phyloP scores from a whole-genome alignment of 2,329 filamentous ascomycete species.

The Calonectria fujianensis region DNA sequence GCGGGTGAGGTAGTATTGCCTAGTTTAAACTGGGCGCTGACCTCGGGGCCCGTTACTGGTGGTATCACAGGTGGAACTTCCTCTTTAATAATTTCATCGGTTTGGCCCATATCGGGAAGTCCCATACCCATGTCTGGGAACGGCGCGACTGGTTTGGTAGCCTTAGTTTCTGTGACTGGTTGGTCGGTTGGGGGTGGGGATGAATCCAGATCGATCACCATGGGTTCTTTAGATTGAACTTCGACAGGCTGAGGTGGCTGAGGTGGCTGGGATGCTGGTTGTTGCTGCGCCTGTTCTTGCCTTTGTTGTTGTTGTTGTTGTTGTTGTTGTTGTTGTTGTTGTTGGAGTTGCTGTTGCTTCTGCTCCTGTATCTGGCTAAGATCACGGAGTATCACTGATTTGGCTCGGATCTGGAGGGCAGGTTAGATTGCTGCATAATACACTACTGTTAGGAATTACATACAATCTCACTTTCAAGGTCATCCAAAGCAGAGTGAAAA shows the following conservation, averaged over 20 bases:
- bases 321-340: conserved; percentile 41
- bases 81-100: conserved; percentile 49
- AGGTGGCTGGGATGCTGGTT: conserved; percentile 34
- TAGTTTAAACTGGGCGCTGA: conserved; percentile 55
- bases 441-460: conserved; percentile 44
- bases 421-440: conserved; percentile 31
- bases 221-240: conserved; percentile 60
- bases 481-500: conserved; percentile 73
- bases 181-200: conserved; percentile 59
- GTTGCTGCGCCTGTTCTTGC: conserved; percentile 40
- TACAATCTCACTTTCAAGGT: conserved; percentile 76
- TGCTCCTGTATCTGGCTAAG: conserved; percentile 64
- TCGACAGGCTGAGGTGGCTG: conserved; percentile 58
- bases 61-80: conserved; percentile 44
- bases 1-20: conserved; percentile 54
- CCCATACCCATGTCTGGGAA: conserved; percentile 75
- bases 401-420: conserved; percentile 65
- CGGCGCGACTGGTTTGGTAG: conserved; percentile 68
- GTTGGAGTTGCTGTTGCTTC: conserved; percentile 48
- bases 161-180: conserved; percentile 59
- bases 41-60: conserved; percentile 38
- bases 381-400: conserved; percentile 74
- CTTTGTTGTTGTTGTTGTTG: conserved; percentile 37
- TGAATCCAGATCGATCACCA: conserved; percentile 61
- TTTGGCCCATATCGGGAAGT: conserved; percentile 57